Conservation (phyloP, 306 rosid species). For the Phaseolus lunatus region DNA sequence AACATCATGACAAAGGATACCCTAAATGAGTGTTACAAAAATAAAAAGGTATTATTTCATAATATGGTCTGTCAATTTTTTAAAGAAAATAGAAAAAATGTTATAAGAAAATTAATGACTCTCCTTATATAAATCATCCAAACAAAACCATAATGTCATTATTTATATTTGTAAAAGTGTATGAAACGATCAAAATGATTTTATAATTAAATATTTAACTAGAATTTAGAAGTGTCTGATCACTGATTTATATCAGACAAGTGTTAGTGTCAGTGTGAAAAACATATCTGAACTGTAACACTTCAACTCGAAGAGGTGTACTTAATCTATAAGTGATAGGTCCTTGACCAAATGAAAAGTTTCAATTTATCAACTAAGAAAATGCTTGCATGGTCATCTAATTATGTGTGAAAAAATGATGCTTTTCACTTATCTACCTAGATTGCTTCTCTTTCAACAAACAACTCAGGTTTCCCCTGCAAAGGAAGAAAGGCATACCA, state of each 20-base stretch:
- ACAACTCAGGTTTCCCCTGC: background rate
- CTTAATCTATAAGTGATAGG: background rate
- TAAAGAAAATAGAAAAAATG: too few species aligned
- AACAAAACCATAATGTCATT: too few species aligned
- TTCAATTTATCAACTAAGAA: background rate
- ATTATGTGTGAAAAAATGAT: background rate
- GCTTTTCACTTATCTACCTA: conserved; percentile 1
- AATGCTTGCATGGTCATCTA: background rate
- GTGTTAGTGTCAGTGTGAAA: background rate
- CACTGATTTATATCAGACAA: background rate
- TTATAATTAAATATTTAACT: too few species aligned
- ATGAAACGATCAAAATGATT: too few species aligned
- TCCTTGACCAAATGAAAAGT: background rate
- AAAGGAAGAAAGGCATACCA: conserved; percentile 60
- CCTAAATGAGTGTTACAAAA: background rate
- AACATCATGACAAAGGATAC: background rate
- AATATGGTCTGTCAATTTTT: too few species aligned
- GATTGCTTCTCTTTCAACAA: background rate
- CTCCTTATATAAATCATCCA: too few species aligned
- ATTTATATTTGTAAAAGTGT: too few species aligned
- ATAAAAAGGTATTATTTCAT: background rate
- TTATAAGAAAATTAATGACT: too few species aligned
- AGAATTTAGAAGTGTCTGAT: too few species aligned
- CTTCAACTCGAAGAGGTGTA: background rate
- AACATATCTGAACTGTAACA: background rate